phyloP scores from a whole-genome alignment of 345 rosid genomes.

The Lumnitzera racemosa region DNA sequence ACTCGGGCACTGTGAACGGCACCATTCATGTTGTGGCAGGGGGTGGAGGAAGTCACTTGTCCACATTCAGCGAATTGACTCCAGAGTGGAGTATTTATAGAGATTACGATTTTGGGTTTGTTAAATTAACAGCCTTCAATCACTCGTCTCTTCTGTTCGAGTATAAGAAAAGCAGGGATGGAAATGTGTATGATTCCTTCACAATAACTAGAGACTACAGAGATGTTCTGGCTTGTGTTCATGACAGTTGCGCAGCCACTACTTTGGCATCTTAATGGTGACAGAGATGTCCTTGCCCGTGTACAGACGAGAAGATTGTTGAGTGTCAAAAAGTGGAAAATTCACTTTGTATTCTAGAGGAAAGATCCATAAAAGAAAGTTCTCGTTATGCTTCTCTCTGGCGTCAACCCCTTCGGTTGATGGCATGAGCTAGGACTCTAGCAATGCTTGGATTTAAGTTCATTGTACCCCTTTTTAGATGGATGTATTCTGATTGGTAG shows the following conservation, averaged over 20 bases:
- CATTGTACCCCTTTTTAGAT: too few species aligned
- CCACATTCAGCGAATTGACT: conserved; percentile 33
- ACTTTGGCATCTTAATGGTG: conserved; percentile 40
- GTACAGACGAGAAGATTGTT: not conserved
- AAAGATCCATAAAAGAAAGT: too few species aligned
- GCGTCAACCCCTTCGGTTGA: too few species aligned
- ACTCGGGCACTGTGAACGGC: conserved; percentile 58
- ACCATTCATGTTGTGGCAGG: conserved; percentile 90
- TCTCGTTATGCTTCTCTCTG: too few species aligned
- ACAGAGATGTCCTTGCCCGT: conserved; percentile 6
- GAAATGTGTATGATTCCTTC: conserved; percentile 71
- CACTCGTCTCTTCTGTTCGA: conserved; percentile 75
- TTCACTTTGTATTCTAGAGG: not conserved
- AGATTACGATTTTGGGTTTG: conserved; percentile 75
- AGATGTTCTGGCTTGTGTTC: conserved; percentile 74
- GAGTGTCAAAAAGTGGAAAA: not conserved
- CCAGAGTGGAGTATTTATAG: conserved; percentile 73
- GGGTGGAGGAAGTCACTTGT: conserved; percentile 74
- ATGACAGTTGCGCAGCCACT: conserved; percentile 59
- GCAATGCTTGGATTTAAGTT: too few species aligned
- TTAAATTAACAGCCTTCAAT: conserved; percentile 66
- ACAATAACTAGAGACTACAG: conserved; percentile 77
- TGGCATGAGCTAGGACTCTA: too few species aligned
- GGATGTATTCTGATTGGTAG: too few species aligned
- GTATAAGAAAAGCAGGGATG: conserved; percentile 80